Conservation (phyloP, 371 early-diverging fungal genomes). For the Mucor irregularis region DNA sequence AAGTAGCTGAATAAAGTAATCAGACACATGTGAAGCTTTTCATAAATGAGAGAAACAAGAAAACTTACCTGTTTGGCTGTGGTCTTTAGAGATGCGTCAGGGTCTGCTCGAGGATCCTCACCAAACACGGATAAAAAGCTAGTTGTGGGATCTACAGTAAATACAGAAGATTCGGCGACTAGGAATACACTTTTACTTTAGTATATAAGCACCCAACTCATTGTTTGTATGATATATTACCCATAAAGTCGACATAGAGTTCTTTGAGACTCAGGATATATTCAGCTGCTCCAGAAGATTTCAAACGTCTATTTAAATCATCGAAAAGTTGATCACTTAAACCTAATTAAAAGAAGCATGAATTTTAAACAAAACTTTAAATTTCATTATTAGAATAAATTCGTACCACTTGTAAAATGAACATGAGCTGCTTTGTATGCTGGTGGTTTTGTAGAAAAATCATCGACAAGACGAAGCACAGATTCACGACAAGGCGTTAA, state of each 20-base stretch:
- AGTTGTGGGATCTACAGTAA: slow-evolving; percentile 71
- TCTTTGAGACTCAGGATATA: slow-evolving; percentile 74
- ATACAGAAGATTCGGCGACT: slow-evolving; percentile 82
- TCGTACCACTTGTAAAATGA: slow-evolving; percentile 78
- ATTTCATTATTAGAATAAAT: too few species aligned
- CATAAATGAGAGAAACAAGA: not conserved
- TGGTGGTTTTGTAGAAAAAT: slow-evolving; percentile 62
- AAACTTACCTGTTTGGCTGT: slow-evolving; percentile 70
- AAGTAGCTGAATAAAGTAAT: slow-evolving; percentile 44
- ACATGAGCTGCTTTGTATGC: slow-evolving; percentile 83
- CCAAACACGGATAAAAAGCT: slow-evolving; percentile 69
- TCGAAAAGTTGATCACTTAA: slow-evolving; percentile 70
- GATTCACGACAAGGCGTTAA: slow-evolving; percentile 83
- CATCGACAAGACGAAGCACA: slow-evolving; percentile 79
- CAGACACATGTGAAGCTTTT: slow-evolving; percentile 5
- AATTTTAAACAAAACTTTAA: too few species aligned
- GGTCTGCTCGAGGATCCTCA: slow-evolving; percentile 34
- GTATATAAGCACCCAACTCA: not conserved
- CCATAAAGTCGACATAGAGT: slow-evolving; percentile 78
- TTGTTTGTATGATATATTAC: slow-evolving; percentile 27
- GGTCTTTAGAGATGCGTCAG: slow-evolving; percentile 59
- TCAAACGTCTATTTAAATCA: slow-evolving; percentile 50
- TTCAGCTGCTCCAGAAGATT: slow-evolving; percentile 54
- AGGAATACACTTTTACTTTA: too few species aligned
- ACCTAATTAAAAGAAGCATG: slow-evolving; percentile 48